These are phyloP conservation scores for Apiospora pterosperma DNA, from an alignment of 2,329 filamentous ascomycete species.

Conservation along the genomic window DNA sequence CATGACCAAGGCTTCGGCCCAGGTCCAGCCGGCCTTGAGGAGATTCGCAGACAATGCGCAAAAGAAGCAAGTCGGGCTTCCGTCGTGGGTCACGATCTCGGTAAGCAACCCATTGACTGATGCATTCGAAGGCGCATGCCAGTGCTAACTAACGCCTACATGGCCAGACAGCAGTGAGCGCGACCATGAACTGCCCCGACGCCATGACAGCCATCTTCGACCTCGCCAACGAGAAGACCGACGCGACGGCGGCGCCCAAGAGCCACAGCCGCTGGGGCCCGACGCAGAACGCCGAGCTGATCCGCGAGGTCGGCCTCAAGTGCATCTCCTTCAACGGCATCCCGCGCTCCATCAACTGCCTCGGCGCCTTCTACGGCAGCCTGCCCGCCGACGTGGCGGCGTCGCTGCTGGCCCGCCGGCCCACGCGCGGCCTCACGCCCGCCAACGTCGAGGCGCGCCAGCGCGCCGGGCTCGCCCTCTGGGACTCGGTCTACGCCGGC, in stretches of 20 bases:
- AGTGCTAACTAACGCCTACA: neutral
- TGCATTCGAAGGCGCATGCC: neutral
- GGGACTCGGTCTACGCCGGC: conserved; percentile 74
- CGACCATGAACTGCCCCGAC: conserved; percentile 83
- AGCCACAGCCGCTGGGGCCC: no score
- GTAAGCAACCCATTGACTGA: conserved; percentile 19
- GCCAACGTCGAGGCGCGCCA: conserved; percentile 53
- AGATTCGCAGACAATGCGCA: conserved; percentile 61
- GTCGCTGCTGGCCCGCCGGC: conserved; percentile 49
- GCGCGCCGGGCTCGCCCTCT: conserved; percentile 60
- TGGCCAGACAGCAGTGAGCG: conserved; percentile 69
- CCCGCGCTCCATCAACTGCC: conserved; percentile 78
- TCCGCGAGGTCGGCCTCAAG: conserved; percentile 73
- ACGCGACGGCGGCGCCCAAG: conserved; percentile 16
- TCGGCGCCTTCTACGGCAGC: conserved; percentile 65
- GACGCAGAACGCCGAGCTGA: conserved; percentile 61
- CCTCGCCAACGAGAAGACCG: conserved; percentile 34
- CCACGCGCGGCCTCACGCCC: conserved; percentile 51
- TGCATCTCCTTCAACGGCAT: conserved; percentile 81
- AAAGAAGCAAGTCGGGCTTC: conserved; percentile 41
- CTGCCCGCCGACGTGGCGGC: conserved; percentile 55
- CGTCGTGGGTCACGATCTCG: conserved; percentile 31
- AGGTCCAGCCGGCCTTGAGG: conserved; percentile 62
- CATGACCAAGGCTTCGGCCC: conserved; percentile 59
- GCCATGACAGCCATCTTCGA: conserved; percentile 63